Evolutionary conservation across 2,329 filamentous ascomycete genomes (phyloP).

Genomic region (Achaetomium macrosporum): DNA sequence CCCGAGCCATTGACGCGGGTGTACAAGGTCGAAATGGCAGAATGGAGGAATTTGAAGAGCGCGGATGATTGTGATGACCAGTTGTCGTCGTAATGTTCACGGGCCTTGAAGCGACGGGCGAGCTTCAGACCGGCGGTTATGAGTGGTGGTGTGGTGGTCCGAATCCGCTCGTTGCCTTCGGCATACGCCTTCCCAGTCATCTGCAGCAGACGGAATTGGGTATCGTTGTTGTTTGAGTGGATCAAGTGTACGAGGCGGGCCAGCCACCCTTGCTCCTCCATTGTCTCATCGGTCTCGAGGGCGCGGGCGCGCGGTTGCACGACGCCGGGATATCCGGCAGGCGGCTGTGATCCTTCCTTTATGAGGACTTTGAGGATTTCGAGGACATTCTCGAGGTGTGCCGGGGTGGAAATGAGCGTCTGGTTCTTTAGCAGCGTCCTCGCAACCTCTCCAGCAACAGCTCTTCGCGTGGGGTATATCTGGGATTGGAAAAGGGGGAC

Average conservation of each 20-base stretch:
- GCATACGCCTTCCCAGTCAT: conserved; percentile 78
- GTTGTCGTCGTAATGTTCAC: conserved; percentile 73
- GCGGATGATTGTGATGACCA: conserved; percentile 63
- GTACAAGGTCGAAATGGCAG: conserved; percentile 78
- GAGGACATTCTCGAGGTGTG: conserved; percentile 81
- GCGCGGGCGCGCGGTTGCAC: conserved; percentile 66
- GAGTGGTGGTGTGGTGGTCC: conserved; percentile 89
- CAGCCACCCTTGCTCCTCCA: conserved; percentile 97
- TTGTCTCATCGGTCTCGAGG: conserved; percentile 88
- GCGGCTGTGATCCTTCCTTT: conserved; percentile 80
- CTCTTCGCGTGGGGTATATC: conserved; percentile 84
- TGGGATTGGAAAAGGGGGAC: conserved; percentile 85
- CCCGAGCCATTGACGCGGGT: conserved; percentile 71
- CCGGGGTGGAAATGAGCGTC: conserved; percentile 68
- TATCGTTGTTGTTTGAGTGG: conserved; percentile 78
- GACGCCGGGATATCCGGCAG: conserved; percentile 77
- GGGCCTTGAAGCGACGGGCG: conserved; percentile 78
- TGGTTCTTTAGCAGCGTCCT: conserved; percentile 76
- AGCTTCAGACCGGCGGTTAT: conserved; percentile 87
- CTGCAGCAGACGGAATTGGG: conserved; percentile 89
- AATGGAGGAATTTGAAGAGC: conserved; percentile 94
- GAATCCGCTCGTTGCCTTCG: conserved; percentile 91
- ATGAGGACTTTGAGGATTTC: conserved; percentile 87
- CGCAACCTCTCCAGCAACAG: conserved; percentile 84
- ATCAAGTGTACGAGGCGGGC: conserved; percentile 88